Percentiles rank a stretch among this genome's conserved stretches.
Evolutionary conservation across 2,329 filamentous ascomycete species (phyloP).

Genomic region (Neopestalotiopsis clavispora): DNA sequence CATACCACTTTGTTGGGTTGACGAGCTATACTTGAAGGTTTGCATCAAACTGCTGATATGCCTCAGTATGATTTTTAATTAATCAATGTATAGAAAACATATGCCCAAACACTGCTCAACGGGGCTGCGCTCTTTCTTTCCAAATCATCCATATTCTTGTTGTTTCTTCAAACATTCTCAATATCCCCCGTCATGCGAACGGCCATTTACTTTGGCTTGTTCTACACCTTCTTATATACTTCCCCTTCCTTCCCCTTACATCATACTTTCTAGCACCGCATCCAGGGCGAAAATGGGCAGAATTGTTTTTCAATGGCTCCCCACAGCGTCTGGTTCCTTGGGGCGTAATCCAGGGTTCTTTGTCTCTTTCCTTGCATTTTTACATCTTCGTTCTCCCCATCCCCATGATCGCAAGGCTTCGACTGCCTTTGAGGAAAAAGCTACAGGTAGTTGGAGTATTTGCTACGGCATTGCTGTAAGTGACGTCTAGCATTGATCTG

Average conservation of each 20-base stretch:
- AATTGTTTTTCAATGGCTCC: background rate
- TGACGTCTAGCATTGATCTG: background rate
- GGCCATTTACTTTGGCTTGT: background rate
- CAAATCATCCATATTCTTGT: background rate
- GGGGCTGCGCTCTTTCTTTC: background rate
- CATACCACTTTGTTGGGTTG: background rate
- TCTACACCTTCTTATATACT: background rate
- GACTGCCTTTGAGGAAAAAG: background rate
- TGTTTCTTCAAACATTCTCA: background rate
- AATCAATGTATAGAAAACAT: background rate
- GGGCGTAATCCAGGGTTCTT: background rate
- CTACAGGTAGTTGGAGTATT: background rate
- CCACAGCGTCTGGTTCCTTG: background rate
- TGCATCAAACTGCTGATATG: background rate
- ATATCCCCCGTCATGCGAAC: background rate
- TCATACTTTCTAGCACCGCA: background rate
- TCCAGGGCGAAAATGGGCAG: background rate
- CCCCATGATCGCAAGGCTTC: background rate
- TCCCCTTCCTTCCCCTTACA: background rate
- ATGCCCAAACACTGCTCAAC: background rate
- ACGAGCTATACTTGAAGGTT: background rate
- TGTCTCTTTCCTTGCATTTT: background rate
- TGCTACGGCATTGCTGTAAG: background rate
- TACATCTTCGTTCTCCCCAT: background rate
- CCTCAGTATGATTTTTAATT: background rate